A percentile compares a stretch with the other conserved stretches of the same genome.
Conservation (phyloP, 1,284 basidiomycete species). For the Ganoderma meredithae region DNA sequence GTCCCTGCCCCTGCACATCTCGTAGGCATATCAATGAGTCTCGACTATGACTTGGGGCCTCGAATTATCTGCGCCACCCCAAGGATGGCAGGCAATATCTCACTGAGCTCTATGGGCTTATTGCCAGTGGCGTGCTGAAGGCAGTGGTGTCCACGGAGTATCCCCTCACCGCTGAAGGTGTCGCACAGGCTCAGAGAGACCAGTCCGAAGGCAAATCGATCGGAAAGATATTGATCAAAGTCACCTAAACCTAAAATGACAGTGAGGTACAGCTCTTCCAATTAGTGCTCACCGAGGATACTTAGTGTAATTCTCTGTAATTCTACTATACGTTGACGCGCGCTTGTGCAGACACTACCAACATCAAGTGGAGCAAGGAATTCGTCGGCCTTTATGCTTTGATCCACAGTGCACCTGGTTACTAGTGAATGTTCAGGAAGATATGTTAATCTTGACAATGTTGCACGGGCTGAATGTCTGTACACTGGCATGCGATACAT, state of each 20-base stretch:
- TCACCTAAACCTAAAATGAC: conserved; percentile 22
- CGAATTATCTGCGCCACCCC: conserved; percentile 72
- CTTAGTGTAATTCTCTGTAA: not conserved
- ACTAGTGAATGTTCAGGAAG: no score
- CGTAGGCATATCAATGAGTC: not conserved
- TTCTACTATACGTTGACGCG: no score
- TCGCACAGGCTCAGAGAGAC: conserved; percentile 82
- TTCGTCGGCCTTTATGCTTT: no score
- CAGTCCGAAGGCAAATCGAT: conserved; percentile 78
- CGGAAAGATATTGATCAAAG: conserved; percentile 85
- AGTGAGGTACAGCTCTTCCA: not conserved
- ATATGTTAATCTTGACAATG: no score
- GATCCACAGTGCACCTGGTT: no score
- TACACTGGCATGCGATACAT: no score
- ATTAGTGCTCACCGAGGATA: not conserved
- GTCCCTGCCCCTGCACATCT: conserved; percentile 35
- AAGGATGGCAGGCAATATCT: conserved; percentile 77
- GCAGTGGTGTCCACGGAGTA: conserved; percentile 83
- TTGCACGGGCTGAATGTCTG: no score
- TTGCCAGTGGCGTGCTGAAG: conserved; percentile 71
- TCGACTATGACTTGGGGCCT: conserved; percentile 35
- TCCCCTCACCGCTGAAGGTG: conserved; percentile 83
- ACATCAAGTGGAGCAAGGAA: no score
- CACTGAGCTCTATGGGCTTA: conserved; percentile 68
- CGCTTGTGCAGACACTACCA: no score